A percentile compares a stretch with the other conserved stretches of the same genome.
These are phyloP conservation scores for Metschnikowia bowlesiae DNA, from an alignment of 805 yeast genomes.

Conservation along the genomic window DNA sequence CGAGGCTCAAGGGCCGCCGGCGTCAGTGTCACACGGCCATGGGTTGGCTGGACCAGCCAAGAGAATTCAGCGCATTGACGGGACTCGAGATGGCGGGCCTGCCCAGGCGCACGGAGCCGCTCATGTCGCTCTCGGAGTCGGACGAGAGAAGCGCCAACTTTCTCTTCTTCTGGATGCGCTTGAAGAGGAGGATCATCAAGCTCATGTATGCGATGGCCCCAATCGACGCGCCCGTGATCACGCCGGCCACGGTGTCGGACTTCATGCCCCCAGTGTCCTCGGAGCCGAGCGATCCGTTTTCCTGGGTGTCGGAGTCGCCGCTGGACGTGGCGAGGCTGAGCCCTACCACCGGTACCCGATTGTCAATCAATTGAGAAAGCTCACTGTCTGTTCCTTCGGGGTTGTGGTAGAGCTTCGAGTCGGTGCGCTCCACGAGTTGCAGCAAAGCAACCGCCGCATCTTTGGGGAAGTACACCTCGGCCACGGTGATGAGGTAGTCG, in stretches of 20 bases:
- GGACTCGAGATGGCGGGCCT: constrained; percentile 56
- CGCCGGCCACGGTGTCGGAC: constrained; percentile 58
- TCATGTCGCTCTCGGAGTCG: constrained; percentile 36
- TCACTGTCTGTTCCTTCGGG: constrained; percentile 50
- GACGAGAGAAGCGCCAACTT: constrained; percentile 36
- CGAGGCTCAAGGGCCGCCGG: background rate
- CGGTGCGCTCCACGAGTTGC: constrained; percentile 41
- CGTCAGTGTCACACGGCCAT: background rate
- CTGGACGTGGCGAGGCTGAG: constrained; percentile 21
- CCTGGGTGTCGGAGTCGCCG: constrained; percentile 7
- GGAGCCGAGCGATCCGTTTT: constrained; percentile 36
- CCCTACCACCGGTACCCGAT: constrained; percentile 55
- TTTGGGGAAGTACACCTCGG: constrained; percentile 77
- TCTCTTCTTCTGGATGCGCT: constrained; percentile 44
- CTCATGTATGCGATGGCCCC: constrained; percentile 69
- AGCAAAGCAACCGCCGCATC: constrained; percentile 47
- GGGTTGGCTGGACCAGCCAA: constrained; percentile 52
- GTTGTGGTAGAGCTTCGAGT: constrained; percentile 60
- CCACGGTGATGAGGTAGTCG: constrained; percentile 76
- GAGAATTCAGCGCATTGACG: constrained; percentile 63
- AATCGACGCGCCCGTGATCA: constrained; percentile 76
- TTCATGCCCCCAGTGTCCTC: constrained; percentile 14
- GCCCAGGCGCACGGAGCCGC: constrained; percentile 28
- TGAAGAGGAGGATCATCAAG: constrained; percentile 52
- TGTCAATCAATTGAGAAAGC: constrained; percentile 70